Evolutionary conservation across 495 filamentous ascomycete genomes (phyloP), one percentile per base, ranked within the genome.

Genomic region (Penicillium psychrofluorescens): DNA sequence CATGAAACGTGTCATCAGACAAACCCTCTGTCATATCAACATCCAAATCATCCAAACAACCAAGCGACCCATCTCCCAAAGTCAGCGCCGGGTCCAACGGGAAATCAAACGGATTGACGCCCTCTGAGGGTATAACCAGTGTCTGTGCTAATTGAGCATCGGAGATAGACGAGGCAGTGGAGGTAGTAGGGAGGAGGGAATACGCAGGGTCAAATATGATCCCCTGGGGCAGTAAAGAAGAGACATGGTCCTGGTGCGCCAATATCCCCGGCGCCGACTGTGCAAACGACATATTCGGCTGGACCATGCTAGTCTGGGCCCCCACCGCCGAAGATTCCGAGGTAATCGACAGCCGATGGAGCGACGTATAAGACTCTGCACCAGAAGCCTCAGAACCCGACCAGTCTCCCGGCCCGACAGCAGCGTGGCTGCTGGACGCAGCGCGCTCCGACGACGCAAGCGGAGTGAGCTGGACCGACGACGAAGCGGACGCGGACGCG

Each of bases 41-140:
- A 31, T 62, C 48, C 54, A 60, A 54, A 32, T 54, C 47, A 22
- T 54, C 56, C 38, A 51, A 39, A 38, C 49, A 59, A 3, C 45
- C 36, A 37, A 62, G 28, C 2, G 40, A 13, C 8, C 37, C 43
- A 7, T 47, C 43, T 35, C 50, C 50, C n/a, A 53, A n/a, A 5
- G 44, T 33, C 45, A 56, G 38, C 27, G 46, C 32, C 2, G 53
- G 51, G 33, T 62, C 53, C 36, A 54, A 14, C 11, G 54, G 44
- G 44, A 57, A 51, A n/a, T 59, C 53, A 45, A 59, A 58, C 6
- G 49, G 50, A 41, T 54, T 52, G 4, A 11, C 39, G 15, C 51
- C 39, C 4, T 58, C 51, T 7, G 55, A 35, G 9, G 59, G 54
- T 46, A 48, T 55, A 14, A 55, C 36, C 51, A 45, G 8, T 8